Percentiles rank a stretch among this genome's conserved stretches.
Conservation (phyloP, 805 yeast species). For the Ogataea degrootiae region DNA sequence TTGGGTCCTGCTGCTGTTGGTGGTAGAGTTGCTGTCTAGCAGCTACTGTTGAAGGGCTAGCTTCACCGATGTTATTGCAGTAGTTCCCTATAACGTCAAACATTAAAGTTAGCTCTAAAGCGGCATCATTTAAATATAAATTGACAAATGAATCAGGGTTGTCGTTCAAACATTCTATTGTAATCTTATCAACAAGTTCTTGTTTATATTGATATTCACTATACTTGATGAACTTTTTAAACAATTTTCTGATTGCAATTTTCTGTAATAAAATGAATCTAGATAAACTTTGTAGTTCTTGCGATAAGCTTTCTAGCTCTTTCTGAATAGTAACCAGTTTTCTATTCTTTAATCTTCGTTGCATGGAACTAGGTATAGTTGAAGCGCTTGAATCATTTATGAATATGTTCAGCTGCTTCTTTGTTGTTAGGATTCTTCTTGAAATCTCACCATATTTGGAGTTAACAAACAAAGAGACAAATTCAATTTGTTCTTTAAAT, state of each 20-base stretch:
- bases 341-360: constrained; percentile 18
- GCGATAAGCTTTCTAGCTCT: constrained; percentile 40
- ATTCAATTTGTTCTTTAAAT: constrained; percentile 56
- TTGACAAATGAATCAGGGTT: constrained; percentile 55
- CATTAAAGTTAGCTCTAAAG: constrained; percentile 53
- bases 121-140: constrained; percentile 54
- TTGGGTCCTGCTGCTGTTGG: neutral
- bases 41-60: neutral
- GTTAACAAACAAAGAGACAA: constrained; percentile 55
- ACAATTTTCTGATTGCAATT: constrained; percentile 65
- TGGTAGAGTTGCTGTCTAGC: neutral
- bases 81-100: constrained; percentile 41
- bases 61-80: constrained; percentile 3
- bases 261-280: constrained; percentile 69
- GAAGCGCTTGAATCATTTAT: constrained; percentile 14
- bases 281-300: constrained; percentile 59
- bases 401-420: constrained; percentile 23
- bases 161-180: constrained; percentile 22
- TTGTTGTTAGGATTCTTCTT: constrained; percentile 34
- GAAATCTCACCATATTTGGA: constrained; percentile 68
- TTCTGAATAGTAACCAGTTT: constrained; percentile 24
- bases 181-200: constrained; percentile 30
- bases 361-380: constrained; percentile 3
- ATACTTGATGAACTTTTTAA: constrained; percentile 62
- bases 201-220: constrained; percentile 30